Evolutionary conservation across 2,329 filamentous ascomycete species (phyloP), one percentile per base, ranked within the genome.

Genomic region (Didymella keratinophila): DNA sequence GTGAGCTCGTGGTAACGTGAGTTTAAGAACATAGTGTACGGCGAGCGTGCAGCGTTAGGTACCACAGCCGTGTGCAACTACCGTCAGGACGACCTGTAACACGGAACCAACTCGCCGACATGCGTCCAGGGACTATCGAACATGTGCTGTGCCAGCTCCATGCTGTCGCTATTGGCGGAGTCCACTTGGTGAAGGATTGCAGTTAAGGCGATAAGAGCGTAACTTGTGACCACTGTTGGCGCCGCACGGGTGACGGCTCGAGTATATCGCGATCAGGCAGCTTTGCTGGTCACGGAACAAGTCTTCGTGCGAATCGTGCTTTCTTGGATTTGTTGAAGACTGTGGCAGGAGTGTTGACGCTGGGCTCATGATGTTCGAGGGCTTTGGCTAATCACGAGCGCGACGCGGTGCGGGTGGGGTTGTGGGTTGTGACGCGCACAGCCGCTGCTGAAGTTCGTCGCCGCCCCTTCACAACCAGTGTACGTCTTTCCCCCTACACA

Each of bases 141-240:
- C 45, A 39, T 25, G 25, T 12, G 23, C 12, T 52, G 20, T 44
- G 48, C 48, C 11, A 9, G 11, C 7, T 3, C 7, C 36, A 30
- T 44, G 52, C 39, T 49, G 52, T 39, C 30, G 28, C 28, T 30
- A 9, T 9, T 12, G 28, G 28, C 10, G 28, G 28, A 30, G 28
- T 9, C 10, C 10, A 7, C 11, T 30, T 30, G 47, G 47, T 47
- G 25, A 46, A 51, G 53, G 41, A 56, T 41, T 42, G 42, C 9
- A 21, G 18, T 6, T 41, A 7, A 52, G 47, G 47, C 54, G 34
- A 52, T 27, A 41, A 30, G 32, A 21, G 18, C 44, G 34, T 16
- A 32, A 34, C 28, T 28, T 25, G 16, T 52, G 55, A 58, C 37
- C 44, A 23, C 20, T 18, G n/a, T 23, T 52, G 25, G 36, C 47